Conservation (phyloP, 495 filamentous ascomycete genomes). For the Elasticomyces elasticus region DNA sequence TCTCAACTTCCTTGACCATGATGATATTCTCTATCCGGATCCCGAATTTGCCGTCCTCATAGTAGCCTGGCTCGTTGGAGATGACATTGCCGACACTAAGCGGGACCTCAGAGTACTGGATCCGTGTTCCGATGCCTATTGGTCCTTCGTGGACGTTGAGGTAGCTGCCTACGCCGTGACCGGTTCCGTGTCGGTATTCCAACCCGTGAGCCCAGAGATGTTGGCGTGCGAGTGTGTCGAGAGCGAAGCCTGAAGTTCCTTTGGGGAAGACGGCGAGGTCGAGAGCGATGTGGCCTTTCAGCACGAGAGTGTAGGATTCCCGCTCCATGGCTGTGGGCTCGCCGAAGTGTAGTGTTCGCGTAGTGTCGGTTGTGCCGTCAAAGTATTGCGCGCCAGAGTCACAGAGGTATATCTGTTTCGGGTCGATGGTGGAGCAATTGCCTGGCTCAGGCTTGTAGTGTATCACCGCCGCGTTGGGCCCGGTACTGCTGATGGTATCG, state of each 20-base stretch:
- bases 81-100: constrained; percentile 87
- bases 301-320: constrained; percentile 86
- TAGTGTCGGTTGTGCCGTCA: constrained; percentile 95
- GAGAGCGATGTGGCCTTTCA: constrained; percentile 91
- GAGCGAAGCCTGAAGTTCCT: constrained; percentile 83
- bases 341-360: constrained; percentile 86
- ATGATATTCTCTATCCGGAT: constrained; percentile 94
- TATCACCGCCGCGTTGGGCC: constrained; percentile 90
- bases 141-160: constrained; percentile 96
- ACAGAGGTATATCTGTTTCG: constrained; percentile 82
- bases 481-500: constrained; percentile 90
- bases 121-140: constrained; percentile 85
- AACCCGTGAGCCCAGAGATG: constrained; percentile 86
- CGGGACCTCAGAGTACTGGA: constrained; percentile 85
- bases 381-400: constrained; percentile 93
- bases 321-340: constrained; percentile 75
- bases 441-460: constrained; percentile 91
- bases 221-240: constrained; percentile 84
- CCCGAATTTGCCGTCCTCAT: constrained; percentile 95
- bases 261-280: constrained; percentile 87
- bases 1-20: constrained; percentile 78
- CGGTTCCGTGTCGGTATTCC: constrained; percentile 94
- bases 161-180: constrained; percentile 90
- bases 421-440: constrained; percentile 75
- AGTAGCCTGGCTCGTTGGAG: constrained; percentile 93